A percentile compares a stretch with the other conserved stretches of the same genome.
These are phyloP conservation scores for Pseudogymnoascus sp. DNA, from an alignment of 2,329 filamentous ascomycete species.

Conservation along the genomic window DNA sequence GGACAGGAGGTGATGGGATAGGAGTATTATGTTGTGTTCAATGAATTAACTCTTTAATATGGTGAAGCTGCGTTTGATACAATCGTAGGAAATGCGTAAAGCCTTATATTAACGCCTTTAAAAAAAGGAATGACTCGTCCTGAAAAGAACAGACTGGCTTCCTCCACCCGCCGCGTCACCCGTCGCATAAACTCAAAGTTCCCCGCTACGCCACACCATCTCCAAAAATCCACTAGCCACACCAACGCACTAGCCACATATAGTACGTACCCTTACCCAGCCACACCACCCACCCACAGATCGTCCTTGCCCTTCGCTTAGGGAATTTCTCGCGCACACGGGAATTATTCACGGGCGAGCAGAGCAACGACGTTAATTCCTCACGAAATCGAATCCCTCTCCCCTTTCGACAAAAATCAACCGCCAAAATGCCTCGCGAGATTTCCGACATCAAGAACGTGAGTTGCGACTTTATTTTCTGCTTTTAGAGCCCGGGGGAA, in stretches of 20 bases:
- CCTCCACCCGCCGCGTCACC: conserved; percentile 6
- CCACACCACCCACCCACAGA: conserved; percentile 7
- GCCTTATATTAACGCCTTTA: not conserved
- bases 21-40: not conserved
- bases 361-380: conserved; percentile 6
- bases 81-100: not conserved
- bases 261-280: conserved; percentile 2
- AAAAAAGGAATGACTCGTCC: not conserved
- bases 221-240: not conserved
- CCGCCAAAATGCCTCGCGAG: conserved; percentile 93
- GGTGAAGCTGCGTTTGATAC: not conserved
- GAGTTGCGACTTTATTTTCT: conserved; percentile 23
- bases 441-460: conserved; percentile 95
- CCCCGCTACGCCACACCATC: conserved; percentile 6
- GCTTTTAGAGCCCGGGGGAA: not conserved
- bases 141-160: conserved; percentile 7
- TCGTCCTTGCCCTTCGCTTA: conserved; percentile 12
- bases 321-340: conserved; percentile 11
- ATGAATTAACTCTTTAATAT: not conserved
- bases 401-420: conserved; percentile 23
- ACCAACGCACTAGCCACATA: not conserved
- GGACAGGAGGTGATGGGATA: not conserved
- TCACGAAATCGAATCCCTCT: conserved; percentile 12
- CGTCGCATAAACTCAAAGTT: not conserved
- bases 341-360: conserved; percentile 10